Base-by-base conservation (phyloP, 1,284 basidiomycete genomes). In the Golubevia sp. region DNA sequence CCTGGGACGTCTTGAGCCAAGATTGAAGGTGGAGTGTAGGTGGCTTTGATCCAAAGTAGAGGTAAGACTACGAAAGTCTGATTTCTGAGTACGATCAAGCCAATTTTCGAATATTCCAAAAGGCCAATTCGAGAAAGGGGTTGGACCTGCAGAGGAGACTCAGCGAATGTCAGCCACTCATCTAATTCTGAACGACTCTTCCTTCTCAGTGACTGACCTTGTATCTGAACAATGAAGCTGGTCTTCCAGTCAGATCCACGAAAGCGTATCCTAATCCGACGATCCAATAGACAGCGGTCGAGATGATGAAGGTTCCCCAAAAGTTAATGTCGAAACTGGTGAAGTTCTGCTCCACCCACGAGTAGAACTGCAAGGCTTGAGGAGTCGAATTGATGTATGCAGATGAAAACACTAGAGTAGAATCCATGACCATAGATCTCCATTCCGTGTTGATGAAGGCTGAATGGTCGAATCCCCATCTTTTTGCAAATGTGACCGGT, bases 81-180 rank as follows among this genome's bases (percentile, higher is more conserved):
- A 25, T 62, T 62, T 34, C 38, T 27, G 3, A 61, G 18, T 18
- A 44, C 60, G 27, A 60, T 38, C 20, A 58, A 18, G 5, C 57
- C 56, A 38, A 62, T 62, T 23, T 62, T 49, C 8, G 20, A 38
- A 49, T 62, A 62, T n/a, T 62, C 60, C n/a, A 15, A 25, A 27
- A 38, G 23, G 56, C 27, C 34, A n/a, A 62, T 57, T 18, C 57
- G 4, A 15, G 25, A 13, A 27, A 62, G 61, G 18, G 60, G 60
- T 51, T 62, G 60, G 18, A 62, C 60, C 38, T 44, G 38, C 2
- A 15, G 18, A 44, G 38, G 18, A 18, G 18, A 44, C 11, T 44
- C 38, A 15, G 13, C 38, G 38, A n/a, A n/a, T n/a, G n/a, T n/a
- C n/a, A n/a, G n/a, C n/a, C n/a, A n/a, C n/a, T n/a, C n/a, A n/a